Base-by-base conservation (phyloP, 2,329 filamentous ascomycete genomes). In the Epichloe hybrida region DNA sequence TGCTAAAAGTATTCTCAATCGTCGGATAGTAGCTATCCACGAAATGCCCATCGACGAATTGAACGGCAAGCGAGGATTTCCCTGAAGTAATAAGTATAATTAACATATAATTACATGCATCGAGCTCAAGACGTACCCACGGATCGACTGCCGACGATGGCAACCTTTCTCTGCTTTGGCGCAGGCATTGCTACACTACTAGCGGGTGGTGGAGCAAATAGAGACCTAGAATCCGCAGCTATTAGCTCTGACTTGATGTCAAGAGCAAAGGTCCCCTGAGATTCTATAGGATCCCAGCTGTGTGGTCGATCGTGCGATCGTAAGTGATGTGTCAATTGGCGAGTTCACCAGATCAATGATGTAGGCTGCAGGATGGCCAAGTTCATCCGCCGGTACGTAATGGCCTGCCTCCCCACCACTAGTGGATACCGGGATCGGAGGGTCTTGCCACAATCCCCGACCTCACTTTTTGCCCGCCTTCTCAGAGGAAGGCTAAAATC, bases 21-120 rank as follows among this genome's bases (percentile, higher is more conserved):
- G 93, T 98, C 37, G 93, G 93, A 68, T 98, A 98, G 72, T 98
- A 98, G 69, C 87, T 94, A 69, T 98, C 93, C 64, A 98, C 91
- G 65, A 98, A 98, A 71, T 95, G 90, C 55, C 89, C 89, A 66
- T 98, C 93, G 64, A 96, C 91, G 64, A 93, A 97, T 65, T 91
- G 91, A 46, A 97, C 93, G 12, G 93, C 95, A 57, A 98, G 81
- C 50, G 91, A 97, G 21, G 89, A 96, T 76, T 98, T 98, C 69
- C 93, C 93, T 97, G 61, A 6, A 34, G 34, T 9, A 13, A 31
- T 42, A 17, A 44, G 40, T 4, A 48, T 27, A 17, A 35, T 35
- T 35, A 11, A 5, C 15, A 15, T 8, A 6, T 13, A 20, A 5
- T 13, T 5, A 8, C 23, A 43, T 43, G 13, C 17, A 36, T 15